Base-by-base conservation (phyloP, 1,284 basidiomycete genomes). In the Trametes sp. region DNA sequence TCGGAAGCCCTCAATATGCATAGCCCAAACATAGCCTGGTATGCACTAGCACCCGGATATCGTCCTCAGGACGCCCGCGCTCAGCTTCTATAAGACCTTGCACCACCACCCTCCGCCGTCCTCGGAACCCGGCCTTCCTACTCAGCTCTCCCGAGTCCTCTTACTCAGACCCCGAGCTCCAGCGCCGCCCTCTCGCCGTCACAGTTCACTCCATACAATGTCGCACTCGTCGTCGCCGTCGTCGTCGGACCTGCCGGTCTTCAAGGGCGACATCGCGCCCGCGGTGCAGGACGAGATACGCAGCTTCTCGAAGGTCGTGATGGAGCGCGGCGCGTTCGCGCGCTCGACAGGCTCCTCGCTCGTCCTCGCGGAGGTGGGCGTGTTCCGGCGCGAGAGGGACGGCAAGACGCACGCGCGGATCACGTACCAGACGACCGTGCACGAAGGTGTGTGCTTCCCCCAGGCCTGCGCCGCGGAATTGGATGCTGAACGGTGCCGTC, bases 401-500 rank as follows among this genome's bases (percentile, higher is more conserved):
- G 63, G 55, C 49, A 64, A 61, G 55, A 24, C 29, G 35, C 63
- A 64, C 9, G 54, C 53, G 24, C 50, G 59, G n/a, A 10, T 64
- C 38, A 57, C 52, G 38, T 64, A 61, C 52, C 35, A 56, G 46
- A 54, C 55, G 5, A 36, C 50, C 21, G 63, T 64, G 24, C 52
- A 53, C 38, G 54, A 52, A 29, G 63, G 63, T 64, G 38, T n/a
- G 51, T 29, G 11, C 23, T 21, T 28, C 21, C 38, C n/a, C 14
- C 16, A 3, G 2, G 5, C 4, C 26, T n/a, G 1, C 8, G 13
- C 45, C n/a, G n/a, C n/a, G n/a, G n/a, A n/a, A n/a, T n/a, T n/a
- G n/a, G n/a, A n/a, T n/a, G n/a, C n/a, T n/a, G n/a, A n/a, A n/a
- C n/a, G n/a, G n/a, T n/a, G n/a, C n/a, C n/a, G n/a, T n/a, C n/a